These are phyloP conservation scores for Zoysia japonica DNA, from an alignment of 176 grass and related monocot species.

Conservation along the genomic window DNA sequence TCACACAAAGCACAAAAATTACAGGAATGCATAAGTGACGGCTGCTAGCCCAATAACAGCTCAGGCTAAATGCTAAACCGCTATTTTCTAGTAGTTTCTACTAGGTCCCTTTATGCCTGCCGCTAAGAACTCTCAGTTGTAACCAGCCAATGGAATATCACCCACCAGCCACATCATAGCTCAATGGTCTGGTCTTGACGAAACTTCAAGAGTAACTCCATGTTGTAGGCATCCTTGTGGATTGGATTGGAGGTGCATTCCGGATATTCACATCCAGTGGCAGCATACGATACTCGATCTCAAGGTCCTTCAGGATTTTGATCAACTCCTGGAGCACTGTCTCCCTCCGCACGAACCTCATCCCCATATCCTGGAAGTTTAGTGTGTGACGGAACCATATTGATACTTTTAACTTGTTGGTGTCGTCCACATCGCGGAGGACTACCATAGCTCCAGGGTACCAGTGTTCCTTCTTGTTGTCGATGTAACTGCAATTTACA, in stretches of 20 bases:
- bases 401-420: constrained; percentile 67
- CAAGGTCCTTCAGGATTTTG: constrained; percentile 60
- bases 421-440: constrained; percentile 52
- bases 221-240: constrained; percentile 60
- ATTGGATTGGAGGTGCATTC: constrained; percentile 42
- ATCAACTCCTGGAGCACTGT: constrained; percentile 66
- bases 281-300: constrained; percentile 76
- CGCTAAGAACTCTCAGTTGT: neutral
- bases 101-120: neutral
- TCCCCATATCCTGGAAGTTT: constrained; percentile 67
- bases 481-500: constrained; percentile 52
- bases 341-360: constrained; percentile 57
- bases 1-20: constrained; percentile 9
- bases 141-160: neutral
- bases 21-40: constrained; percentile 18
- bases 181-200: neutral
- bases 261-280: constrained; percentile 65
- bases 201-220: constrained; percentile 51
- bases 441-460: constrained; percentile 51
- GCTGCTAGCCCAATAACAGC: constrained; percentile 18
- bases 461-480: constrained; percentile 62
- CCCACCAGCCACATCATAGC: neutral
- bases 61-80: constrained; percentile 20
- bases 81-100: constrained; percentile 25
- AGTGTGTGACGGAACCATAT: constrained; percentile 59